Evolutionary conservation across 1,284 basidiomycete species (phyloP), one percentile per base, ranked within the genome.

Genomic region (Fomitopsis pinicola): DNA sequence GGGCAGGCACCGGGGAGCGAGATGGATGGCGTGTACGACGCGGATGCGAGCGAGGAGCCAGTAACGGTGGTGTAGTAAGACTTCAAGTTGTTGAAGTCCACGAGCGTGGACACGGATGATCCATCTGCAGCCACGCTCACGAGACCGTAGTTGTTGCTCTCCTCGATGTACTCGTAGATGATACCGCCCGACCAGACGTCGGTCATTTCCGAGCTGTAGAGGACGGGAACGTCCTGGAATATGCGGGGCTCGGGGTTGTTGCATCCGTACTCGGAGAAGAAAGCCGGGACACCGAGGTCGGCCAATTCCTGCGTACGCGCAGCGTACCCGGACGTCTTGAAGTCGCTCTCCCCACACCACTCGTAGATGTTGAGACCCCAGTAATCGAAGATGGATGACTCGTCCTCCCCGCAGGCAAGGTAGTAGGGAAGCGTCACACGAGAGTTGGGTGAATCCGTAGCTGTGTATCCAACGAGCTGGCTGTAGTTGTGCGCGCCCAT

Each of bases 321-420:
- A 35, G 50, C 36, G 40, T 61, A 61, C 1, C 59, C 59, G 12
- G 59, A 61, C 22, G 45, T 33, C 36, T n/a, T 3, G 55, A 61
- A 61, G 36, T 42, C 17, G 30, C 59, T 61, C 22, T 52, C 19
- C 5, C 59, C 59, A 33, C 59, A 61, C 59, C 59, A 61, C 42
- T 61, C 59, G 48, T 61, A 61, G 48, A 61, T 61, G 55, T 61
- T 61, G 15, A 61, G 46, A 9, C 59, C 59, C 59, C 59, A 61
- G 55, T 61, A 61, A 55, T 61, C 59, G 35, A 61, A 56, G 44
- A 52, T 57, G 14, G 59, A 9, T 1, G 50, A 33, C 7, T 45
- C 42, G 46, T 61, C 55, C 55, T 61, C 59, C 19, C 56, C 59
- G 48, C 59, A 61, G 2, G 59, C 54, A 30, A 61, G 59, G 33